Conservation (phyloP, 257 asterid species). For the Catharanthus roseus region DNA sequence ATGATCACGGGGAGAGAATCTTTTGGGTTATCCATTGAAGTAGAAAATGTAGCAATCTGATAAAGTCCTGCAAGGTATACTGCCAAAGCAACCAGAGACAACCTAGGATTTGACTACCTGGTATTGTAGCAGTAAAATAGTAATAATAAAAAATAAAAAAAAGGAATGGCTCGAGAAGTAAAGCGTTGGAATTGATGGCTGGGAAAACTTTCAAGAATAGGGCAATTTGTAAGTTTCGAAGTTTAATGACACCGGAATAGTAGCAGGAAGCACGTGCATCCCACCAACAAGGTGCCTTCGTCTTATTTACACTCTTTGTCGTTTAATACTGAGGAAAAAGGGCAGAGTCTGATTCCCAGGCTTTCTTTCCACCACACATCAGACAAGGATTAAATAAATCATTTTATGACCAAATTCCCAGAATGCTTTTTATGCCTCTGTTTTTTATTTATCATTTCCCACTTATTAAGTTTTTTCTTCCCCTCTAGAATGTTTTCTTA, state of each 20-base stretch:
- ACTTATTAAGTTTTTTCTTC: neutral
- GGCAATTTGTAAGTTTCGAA: conserved; percentile 36
- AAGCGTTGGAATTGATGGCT: conserved; percentile 24
- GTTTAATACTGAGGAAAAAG: conserved; percentile 31
- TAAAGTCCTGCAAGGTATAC: too few species aligned
- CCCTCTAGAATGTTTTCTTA: neutral
- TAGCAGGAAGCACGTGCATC: conserved; percentile 47
- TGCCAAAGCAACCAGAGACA: neutral
- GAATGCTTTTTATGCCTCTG: neutral
- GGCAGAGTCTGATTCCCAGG: conserved; percentile 31
- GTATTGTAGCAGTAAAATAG: neutral
- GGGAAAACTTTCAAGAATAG: neutral
- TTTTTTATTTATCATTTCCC: neutral
- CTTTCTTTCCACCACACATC: neutral
- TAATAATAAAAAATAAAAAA: too few species aligned
- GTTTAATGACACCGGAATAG: conserved; percentile 20
- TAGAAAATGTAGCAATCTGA: too few species aligned
- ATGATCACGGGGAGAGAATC: neutral
- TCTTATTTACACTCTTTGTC: conserved; percentile 34
- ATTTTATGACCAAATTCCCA: neutral
- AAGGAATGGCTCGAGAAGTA: conserved; percentile 9
- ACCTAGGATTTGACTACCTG: neutral
- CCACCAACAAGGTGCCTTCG: conserved; percentile 31
- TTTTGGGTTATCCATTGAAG: too few species aligned
- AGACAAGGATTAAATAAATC: neutral